Base-by-base conservation (phyloP, 139 green algal genomes). In the Helicosporidium sp. region DNA sequence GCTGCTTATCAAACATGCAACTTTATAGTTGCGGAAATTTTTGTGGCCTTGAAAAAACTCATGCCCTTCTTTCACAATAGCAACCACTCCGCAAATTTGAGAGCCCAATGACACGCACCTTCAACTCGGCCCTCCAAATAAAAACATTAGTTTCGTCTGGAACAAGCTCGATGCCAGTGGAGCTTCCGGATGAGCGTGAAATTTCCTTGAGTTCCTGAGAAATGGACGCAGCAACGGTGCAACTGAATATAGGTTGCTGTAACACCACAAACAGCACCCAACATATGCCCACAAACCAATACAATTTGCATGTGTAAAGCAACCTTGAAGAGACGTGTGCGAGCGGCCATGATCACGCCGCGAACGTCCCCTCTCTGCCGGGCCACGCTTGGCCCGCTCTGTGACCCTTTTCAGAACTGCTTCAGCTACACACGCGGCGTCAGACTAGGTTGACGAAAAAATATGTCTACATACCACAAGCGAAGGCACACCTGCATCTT, bases 71-170 rank as follows among this genome's bases (percentile, higher is more conserved):
- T n/a, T 39, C 33, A 39, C 10, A 13, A 39, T 39, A 39, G 33
- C 33, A 39, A 10, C 33, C 33, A 39, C 33, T 39, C 10, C 33
- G 10, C 33, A 18, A 39, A 10, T 18, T 13, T 39, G 33, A 39
- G 10, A 39, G 10, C 33, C 33, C 10, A 18, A 39, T 39, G 28
- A 5, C 22, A 33, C 50, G 4, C 31, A 77, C 77, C 61, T 79
- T 57, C 0, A 87, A 35, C 1, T 77, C n/a, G 0, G 73, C 78
- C 17, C 49, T 60, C 78, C 78, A 88, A 0, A 51, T 13, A 28
- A 79, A 81, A 6, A 88, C 50, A 47, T 85, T 82, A 33, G 52
- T 60, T 16, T 88, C 78, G 41, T 81, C 75, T 2, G 78, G 78
- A 4, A 76, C 65, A 3, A 88, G 53, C 17, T 61, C 57, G 6